phyloP scores from a whole-genome alignment of 805 yeast genomes.

The Kodamaea kaohsiungensis region DNA sequence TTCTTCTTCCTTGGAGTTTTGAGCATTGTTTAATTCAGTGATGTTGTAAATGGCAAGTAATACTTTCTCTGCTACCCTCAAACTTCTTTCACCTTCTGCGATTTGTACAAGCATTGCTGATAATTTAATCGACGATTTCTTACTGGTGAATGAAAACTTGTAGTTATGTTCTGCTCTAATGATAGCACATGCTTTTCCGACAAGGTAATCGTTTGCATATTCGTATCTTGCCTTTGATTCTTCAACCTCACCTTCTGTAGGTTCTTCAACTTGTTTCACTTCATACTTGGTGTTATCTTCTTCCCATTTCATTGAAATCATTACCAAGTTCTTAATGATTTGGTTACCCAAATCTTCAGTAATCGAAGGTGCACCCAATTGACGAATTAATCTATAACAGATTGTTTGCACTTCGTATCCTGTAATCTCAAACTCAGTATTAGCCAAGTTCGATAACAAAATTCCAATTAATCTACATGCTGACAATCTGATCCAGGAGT shows the following conservation, averaged over 20 bases:
- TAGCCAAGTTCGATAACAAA: slow-evolving; percentile 45
- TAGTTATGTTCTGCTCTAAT: slow-evolving; percentile 63
- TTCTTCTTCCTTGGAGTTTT: slow-evolving; percentile 42
- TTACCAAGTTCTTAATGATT: slow-evolving; percentile 64
- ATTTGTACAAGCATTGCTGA: slow-evolving; percentile 64
- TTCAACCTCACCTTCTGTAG: slow-evolving; percentile 19
- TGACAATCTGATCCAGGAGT: slow-evolving; percentile 82
- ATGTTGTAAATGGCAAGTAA: slow-evolving; percentile 55
- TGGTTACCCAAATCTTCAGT: slow-evolving; percentile 63
- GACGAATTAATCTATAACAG: slow-evolving; percentile 69
- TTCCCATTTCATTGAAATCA: slow-evolving; percentile 64
- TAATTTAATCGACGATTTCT: slow-evolving; percentile 68
- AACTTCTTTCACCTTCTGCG: slow-evolving; percentile 42
- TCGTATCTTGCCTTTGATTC: slow-evolving; percentile 22
- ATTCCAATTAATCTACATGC: slow-evolving; percentile 60
- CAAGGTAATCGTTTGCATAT: slow-evolving; percentile 58
- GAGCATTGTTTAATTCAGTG: slow-evolving; percentile 44
- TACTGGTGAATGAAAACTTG: slow-evolving; percentile 56
- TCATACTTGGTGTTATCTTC: slow-evolving; percentile 38
- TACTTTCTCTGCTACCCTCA: slow-evolving; percentile 46
- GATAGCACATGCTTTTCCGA: slow-evolving; percentile 60
- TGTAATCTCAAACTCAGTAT: slow-evolving; percentile 33
- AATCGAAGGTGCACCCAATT: slow-evolving; percentile 76
- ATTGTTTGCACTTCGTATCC: slow-evolving; percentile 62
- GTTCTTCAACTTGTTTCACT: slow-evolving; percentile 15